phyloP scores from a whole-genome alignment of 2,329 filamentous ascomycete species.

The Bretziella fagacearum region DNA sequence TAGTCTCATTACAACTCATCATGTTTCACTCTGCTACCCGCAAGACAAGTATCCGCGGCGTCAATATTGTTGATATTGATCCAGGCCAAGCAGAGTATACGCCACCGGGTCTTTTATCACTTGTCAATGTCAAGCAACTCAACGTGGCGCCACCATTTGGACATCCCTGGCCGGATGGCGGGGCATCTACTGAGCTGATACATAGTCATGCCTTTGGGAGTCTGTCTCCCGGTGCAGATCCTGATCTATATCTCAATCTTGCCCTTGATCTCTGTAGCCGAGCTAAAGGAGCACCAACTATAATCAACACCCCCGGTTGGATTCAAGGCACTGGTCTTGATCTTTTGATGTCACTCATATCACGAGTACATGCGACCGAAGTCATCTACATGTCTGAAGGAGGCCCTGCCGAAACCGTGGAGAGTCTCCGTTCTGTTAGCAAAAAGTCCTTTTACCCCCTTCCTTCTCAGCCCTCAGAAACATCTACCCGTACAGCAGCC shows the following conservation, averaged over 20 bases:
- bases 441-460: slow-evolving; percentile 31
- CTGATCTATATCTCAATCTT: slow-evolving; percentile 48
- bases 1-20: slow-evolving; percentile 33
- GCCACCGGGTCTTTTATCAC: slow-evolving; percentile 50
- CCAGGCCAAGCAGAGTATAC: slow-evolving; percentile 63
- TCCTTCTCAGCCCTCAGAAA: slow-evolving; percentile 41
- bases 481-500: slow-evolving; percentile 40
- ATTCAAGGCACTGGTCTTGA: slow-evolving; percentile 53
- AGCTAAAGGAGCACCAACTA: slow-evolving; percentile 40
- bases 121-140: slow-evolving; percentile 41
- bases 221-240: slow-evolving; percentile 46
- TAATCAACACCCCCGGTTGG: slow-evolving; percentile 64
- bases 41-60: slow-evolving; percentile 16
- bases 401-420: slow-evolving; percentile 40
- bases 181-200: slow-evolving; percentile 24
- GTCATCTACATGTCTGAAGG: slow-evolving; percentile 53
- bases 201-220: slow-evolving; percentile 51
- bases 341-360: slow-evolving; percentile 41
- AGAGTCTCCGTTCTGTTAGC: slow-evolving; percentile 31
- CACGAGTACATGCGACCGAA: slow-evolving; percentile 37
- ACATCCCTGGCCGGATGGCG: slow-evolving; percentile 28
- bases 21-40: slow-evolving; percentile 16
- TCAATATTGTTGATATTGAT: slow-evolving; percentile 57
- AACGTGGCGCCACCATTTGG: slow-evolving; percentile 53
- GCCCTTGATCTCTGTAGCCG: slow-evolving; percentile 43